These are phyloP conservation scores for Ceraceosorus guamensis DNA, from an alignment of 1,284 basidiomycete genomes.

Conservation along the genomic window DNA sequence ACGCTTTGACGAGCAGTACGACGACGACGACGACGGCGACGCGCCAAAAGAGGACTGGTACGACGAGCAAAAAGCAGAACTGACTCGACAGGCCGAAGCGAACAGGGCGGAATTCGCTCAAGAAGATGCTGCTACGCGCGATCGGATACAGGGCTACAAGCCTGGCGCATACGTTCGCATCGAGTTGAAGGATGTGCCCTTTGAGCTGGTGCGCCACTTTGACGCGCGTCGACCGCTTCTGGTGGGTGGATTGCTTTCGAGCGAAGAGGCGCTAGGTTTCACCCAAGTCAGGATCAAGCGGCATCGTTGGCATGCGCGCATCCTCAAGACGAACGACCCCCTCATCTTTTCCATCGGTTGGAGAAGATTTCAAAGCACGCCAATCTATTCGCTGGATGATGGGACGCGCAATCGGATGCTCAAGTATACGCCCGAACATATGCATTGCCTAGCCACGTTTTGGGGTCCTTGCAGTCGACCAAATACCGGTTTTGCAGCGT, in stretches of 20 bases:
- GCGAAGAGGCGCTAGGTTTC: constrained; percentile 83
- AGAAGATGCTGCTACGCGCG: constrained; percentile 69
- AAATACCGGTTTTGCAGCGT: constrained; percentile 91
- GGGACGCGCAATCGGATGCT: constrained; percentile 81
- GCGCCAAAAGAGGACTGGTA: constrained; percentile 41
- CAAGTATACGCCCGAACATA: constrained; percentile 98
- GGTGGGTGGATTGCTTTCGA: constrained; percentile 81
- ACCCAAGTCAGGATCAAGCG: constrained; percentile 92
- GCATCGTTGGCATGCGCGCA: constrained; percentile 86
- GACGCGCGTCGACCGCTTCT: constrained; percentile 84
- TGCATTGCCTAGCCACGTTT: constrained; percentile 97
- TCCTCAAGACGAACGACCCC: constrained; percentile 95
- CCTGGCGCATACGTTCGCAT: constrained; percentile 92
- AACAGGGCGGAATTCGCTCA: constrained; percentile 81
- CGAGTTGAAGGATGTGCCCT: constrained; percentile 74
- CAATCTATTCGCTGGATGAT: constrained; percentile 93
- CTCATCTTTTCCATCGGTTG: constrained; percentile 91
- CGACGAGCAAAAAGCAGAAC: constrained; percentile 75
- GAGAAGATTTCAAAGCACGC: constrained; percentile 89
- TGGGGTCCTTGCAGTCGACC: constrained; percentile 39
- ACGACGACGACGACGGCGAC: constrained; percentile 66
- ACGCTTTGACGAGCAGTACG: constrained; percentile 95
- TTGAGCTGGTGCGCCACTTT: constrained; percentile 88
- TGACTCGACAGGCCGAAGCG: constrained; percentile 72
- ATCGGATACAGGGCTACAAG: constrained; percentile 78